Base-by-base conservation (phyloP, 176 grass and related monocot genomes). In the Luzula sylvatica region DNA sequence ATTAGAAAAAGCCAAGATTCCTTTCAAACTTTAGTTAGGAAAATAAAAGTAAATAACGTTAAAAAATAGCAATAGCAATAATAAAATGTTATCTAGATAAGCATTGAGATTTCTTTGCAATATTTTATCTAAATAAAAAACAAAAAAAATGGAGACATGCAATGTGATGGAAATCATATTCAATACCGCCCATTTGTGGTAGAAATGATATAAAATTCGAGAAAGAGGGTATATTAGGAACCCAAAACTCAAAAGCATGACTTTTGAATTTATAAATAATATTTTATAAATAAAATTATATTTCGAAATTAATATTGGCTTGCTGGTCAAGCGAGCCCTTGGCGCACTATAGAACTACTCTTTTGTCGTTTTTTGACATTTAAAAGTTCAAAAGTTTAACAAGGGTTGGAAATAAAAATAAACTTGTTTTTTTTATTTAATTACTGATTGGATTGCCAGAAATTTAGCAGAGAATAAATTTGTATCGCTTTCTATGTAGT, bases 221-320 rank as follows among this genome's bases (percentile, higher is more conserved):
- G 50, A 42, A 78, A 58, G 56, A n/a, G 52, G 61, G 55, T 63
- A 71, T 68, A 76, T 72, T 68, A 55, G 78, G 56, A 83, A 73
- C 57, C 72, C 56, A 71, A 83, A 87, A 69, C 57, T 75, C 56
- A 71, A 83, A 87, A 69, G 66, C 75, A 70, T 15, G 64, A 52
- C 74, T 66, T 79, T 66, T 25, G 27, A 49, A 7, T 71, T 68
- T 18, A 45, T 61, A 67, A 15, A 13, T 23, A 53, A 50, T 66
- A 56, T 46, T 52, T 3, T 42, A 52, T 3, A 16, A 14, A 42
- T 53, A 26, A 26, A 43, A 72, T 55, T 35, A 73, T 39, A 26
- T 70, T 50, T 3, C 4, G 62, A 75, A 56, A 23, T 22, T 43
- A 46, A 55, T 32, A 23, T 53, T 26, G 71, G 38, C 52, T 40